Evolutionary conservation across 305 asterid genomes (phyloP), one percentile per base, ranked within the genome.

Genomic region (Fraxinus xanthoxyloides): DNA sequence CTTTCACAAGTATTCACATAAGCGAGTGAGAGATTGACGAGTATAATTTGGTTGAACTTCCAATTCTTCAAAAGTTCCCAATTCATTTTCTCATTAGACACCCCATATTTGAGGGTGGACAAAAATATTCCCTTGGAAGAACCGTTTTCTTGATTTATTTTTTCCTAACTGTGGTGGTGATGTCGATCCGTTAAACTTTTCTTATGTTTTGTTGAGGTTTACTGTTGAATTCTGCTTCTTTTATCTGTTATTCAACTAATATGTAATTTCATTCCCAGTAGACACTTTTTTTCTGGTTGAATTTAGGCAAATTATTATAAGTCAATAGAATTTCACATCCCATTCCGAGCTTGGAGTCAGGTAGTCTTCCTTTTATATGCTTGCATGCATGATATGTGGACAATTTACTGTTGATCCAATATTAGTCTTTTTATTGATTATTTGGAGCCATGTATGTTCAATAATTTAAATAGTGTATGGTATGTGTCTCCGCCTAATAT

Each of bases 71-170:
- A 36, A 48, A 31, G 26, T 77, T 23, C 83, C 86, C 8, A 79
- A 76, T 24, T 24, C 10, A 75, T 74, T 83, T 2, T 79, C 81
- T n/a, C 81, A 6, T 36, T 36, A 7, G 43, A 7, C 24, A n/a
- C 54, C 67, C 3, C 76, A 75, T 15, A 0, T 83, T 79, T 79
- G 67, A 79, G 56, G 83, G 83, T 31, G 81, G 86, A 7, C 61
- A 83, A 30, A 75, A n/a, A 17, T 48, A 63, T 32, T 61, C 86
- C 24, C 34, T 63, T 51, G 86, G 79, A 79, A 78, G 80, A 83
- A 79, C 83, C 81, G 77, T 79, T 63, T 10, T 31, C 43, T 10
- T 36, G 10, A 36, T 35, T 17, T n/a, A n/a, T 38, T 74, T 80
- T 35, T 5, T 34, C 9, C 17, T 31, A 13, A 32, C 34, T 72